phyloP scores from a whole-genome alignment of 768 basidiomycete genomes.

The Leccinellum luteum region DNA sequence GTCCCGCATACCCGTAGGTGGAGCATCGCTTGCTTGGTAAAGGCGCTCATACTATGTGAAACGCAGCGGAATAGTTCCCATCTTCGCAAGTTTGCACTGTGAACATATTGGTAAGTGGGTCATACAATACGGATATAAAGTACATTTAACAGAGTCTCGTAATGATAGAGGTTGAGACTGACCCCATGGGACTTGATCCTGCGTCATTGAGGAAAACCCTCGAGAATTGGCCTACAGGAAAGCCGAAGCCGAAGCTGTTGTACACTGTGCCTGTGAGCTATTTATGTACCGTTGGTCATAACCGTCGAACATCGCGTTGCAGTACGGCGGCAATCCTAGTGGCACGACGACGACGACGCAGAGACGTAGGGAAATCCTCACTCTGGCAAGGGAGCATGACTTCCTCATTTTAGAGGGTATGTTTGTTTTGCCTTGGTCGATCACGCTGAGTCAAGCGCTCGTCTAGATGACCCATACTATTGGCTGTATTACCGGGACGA shows the following conservation, averaged over 20 bases:
- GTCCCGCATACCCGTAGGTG: conserved; percentile 64
- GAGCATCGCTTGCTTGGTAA: neutral
- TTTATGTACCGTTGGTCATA: neutral
- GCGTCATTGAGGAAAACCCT: conserved; percentile 55
- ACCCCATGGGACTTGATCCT: conserved; percentile 61
- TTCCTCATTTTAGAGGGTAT: conserved; percentile 77
- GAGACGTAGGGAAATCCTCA: conserved; percentile 61
- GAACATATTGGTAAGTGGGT: conserved; percentile 48
- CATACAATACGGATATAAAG: neutral
- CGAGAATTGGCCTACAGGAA: conserved; percentile 63
- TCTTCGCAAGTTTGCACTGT: conserved; percentile 50
- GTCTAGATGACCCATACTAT: conserved; percentile 64
- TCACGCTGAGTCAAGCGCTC: neutral
- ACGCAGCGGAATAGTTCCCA: conserved; percentile 57
- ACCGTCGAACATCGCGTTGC: neutral
- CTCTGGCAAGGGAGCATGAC: conserved; percentile 62
- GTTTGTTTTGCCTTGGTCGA: neutral
- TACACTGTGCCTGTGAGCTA: conserved; percentile 66
- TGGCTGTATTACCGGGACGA: conserved; percentile 63
- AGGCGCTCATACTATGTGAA: neutral
- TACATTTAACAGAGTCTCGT: neutral
- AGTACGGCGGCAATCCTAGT: conserved; percentile 80
- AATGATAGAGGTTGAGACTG: conserved; percentile 64
- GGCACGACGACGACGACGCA: conserved; percentile 68
- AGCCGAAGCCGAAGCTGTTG: conserved; percentile 66